Percentiles rank a stretch among this genome's conserved stretches.
Conservation (phyloP, 2,329 filamentous ascomycete genomes). For the Pestalotiopsis sp. region DNA sequence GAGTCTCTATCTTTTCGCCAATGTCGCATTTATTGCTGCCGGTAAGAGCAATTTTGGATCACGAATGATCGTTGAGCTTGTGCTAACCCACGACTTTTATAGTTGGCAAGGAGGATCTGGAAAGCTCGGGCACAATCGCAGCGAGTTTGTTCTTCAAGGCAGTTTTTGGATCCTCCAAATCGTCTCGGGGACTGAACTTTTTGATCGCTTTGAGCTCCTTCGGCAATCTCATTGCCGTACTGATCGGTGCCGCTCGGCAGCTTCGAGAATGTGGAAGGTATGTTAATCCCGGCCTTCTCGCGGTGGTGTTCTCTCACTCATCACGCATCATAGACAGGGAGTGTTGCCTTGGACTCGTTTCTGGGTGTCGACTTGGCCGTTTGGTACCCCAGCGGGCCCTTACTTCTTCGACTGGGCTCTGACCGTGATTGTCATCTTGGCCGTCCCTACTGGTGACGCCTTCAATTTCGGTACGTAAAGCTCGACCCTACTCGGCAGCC, state of each 20-base stretch:
- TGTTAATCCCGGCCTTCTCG: neutral
- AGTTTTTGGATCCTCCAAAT: constrained; percentile 53
- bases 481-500: neutral
- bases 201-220: constrained; percentile 60
- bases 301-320: neutral
- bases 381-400: constrained; percentile 64
- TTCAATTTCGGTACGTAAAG: constrained; percentile 58
- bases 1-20: constrained; percentile 59
- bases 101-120: constrained; percentile 57
- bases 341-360: constrained; percentile 62
- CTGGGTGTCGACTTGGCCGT: constrained; percentile 65
- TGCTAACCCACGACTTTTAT: neutral
- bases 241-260: constrained; percentile 57
- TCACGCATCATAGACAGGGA: constrained; percentile 47
- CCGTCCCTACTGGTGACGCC: constrained; percentile 63
- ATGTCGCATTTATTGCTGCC: constrained; percentile 63
- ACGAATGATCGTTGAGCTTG: no score
- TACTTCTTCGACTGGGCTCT: constrained; percentile 60
- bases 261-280: constrained; percentile 62
- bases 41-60: constrained; percentile 28
- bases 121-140: constrained; percentile 53
- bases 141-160: constrained; percentile 62
- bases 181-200: constrained; percentile 57
- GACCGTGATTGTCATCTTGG: constrained; percentile 62
- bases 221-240: constrained; percentile 58